Evolutionary conservation across 192 early-diverging fungal species (phyloP).

Genomic region (Rhizophagus clarus): DNA sequence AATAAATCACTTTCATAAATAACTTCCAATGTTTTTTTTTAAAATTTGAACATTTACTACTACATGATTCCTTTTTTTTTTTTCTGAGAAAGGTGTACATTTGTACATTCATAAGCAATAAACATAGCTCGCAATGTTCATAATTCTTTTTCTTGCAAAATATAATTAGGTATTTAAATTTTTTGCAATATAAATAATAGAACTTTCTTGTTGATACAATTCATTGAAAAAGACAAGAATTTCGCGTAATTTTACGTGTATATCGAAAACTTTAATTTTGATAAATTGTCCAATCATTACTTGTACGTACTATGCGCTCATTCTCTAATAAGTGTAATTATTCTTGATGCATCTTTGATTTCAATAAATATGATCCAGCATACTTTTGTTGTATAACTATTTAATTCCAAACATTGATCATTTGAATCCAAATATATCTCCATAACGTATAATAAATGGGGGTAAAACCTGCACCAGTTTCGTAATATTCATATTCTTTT

Average conservation of each 20-base stretch:
- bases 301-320: background rate
- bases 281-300: background rate
- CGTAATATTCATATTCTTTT: background rate
- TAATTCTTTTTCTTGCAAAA: background rate
- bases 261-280: background rate
- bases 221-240: background rate
- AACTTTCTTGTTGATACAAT: background rate
- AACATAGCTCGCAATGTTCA: background rate
- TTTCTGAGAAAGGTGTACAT: too few relatives aligned
- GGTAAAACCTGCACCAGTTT: background rate
- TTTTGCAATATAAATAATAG: background rate
- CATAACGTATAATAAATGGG: background rate
- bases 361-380: background rate
- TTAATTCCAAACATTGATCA: background rate
- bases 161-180: background rate
- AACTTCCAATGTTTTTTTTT: too few relatives aligned
- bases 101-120: background rate
- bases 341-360: background rate
- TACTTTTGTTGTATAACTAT: background rate
- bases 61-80: too few relatives aligned
- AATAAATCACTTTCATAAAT: too few relatives aligned
- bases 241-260: background rate
- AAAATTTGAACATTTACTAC: too few relatives aligned
- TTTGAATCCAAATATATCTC: background rate
- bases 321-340: background rate